These are phyloP conservation scores for Malassezia nana DNA, from an alignment of 1,284 basidiomycete genomes.

Conservation along the genomic window DNA sequence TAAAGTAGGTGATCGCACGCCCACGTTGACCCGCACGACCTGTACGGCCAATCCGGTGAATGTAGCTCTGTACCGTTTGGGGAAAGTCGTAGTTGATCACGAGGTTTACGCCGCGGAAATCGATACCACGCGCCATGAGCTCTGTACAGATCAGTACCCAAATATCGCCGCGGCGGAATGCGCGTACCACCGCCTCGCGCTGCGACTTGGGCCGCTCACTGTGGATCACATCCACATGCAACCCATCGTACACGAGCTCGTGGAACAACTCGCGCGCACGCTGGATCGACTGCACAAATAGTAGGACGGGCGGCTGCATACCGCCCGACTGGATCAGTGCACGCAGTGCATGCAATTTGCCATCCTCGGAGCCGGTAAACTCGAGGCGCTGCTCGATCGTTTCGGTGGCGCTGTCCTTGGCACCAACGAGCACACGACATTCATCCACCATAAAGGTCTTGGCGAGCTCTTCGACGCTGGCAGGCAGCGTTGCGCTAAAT, in stretches of 20 bases:
- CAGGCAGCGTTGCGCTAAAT: slow-evolving; percentile 87
- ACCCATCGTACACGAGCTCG: slow-evolving; percentile 71
- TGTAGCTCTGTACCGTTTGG: slow-evolving; percentile 68
- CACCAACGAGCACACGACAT: slow-evolving; percentile 36
- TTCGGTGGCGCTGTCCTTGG: slow-evolving; percentile 66
- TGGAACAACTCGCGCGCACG: slow-evolving; percentile 80
- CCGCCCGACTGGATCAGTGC: slow-evolving; percentile 64
- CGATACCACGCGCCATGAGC: slow-evolving; percentile 74
- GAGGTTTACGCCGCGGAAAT: slow-evolving; percentile 81
- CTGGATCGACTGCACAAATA: slow-evolving; percentile 87
- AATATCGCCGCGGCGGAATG: slow-evolving; percentile 62
- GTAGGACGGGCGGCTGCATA: slow-evolving; percentile 75
- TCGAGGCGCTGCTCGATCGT: slow-evolving; percentile 75
- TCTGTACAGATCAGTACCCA: slow-evolving; percentile 48
- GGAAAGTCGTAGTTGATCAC: slow-evolving; percentile 71
- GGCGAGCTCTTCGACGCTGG: slow-evolving; percentile 74
- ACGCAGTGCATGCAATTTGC: slow-evolving; percentile 76
- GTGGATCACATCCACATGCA: slow-evolving; percentile 83
- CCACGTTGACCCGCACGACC: slow-evolving; percentile 85
- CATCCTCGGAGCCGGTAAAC: slow-evolving; percentile 83
- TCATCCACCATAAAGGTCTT: slow-evolving; percentile 61
- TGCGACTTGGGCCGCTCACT: slow-evolving; percentile 76
- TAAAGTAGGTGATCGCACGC: slow-evolving; percentile 89
- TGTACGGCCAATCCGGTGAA: slow-evolving; percentile 92
- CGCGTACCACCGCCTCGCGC: slow-evolving; percentile 60